Evolutionary conservation across 495 filamentous ascomycete genomes (phyloP).

Genomic region (Trichoderma reesei): DNA sequence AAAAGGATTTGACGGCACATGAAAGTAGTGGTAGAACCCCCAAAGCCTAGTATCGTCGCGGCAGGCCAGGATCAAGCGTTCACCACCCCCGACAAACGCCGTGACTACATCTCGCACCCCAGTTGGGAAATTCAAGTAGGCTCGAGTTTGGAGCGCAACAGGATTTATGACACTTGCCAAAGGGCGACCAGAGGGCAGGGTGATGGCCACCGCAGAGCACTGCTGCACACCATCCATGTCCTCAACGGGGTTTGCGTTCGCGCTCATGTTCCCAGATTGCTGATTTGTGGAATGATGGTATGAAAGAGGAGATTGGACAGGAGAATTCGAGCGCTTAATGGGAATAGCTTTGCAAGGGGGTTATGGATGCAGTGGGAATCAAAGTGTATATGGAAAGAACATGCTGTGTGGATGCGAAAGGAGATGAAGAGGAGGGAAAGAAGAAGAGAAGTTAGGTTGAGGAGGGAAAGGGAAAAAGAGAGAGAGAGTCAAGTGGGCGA

Average conservation of each 20-base stretch:
- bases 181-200: background rate
- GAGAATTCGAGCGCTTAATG: background rate
- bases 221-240: background rate
- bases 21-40: conserved; percentile 2
- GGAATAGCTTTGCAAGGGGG: background rate
- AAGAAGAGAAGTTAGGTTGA: background rate
- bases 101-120: background rate
- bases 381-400: no score
- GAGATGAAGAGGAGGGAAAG: background rate
- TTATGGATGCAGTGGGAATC: no score
- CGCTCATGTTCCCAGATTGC: no score
- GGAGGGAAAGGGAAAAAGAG: background rate
- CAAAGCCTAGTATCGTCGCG: conserved; percentile 1
- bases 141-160: background rate
- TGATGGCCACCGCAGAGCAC: background rate
- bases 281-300: background rate
- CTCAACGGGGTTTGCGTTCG: background rate
- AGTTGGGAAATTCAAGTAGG: background rate
- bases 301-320: no score
- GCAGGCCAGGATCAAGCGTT: background rate
- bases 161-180: background rate
- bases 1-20: conserved; percentile 1
- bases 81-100: background rate
- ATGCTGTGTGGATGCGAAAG: background rate
- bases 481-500: no score